A percentile compares a stretch with the other conserved stretches of the same genome.
Conservation (phyloP, 306 rosid genomes). For the Acacia acuminata region DNA sequence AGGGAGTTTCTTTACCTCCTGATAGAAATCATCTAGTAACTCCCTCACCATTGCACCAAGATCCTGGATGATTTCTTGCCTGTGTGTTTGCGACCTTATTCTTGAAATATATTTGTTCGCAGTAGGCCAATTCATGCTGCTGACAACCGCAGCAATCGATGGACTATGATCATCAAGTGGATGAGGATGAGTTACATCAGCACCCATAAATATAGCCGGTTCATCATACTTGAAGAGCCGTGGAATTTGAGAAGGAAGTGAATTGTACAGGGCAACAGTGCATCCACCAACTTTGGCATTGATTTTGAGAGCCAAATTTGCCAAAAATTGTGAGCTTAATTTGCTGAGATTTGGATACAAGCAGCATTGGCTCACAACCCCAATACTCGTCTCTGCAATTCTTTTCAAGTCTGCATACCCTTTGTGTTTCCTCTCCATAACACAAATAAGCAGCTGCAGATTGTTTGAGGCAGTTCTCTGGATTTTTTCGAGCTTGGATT, state of each 20-base stretch:
- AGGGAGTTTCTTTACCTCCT: conserved; percentile 80
- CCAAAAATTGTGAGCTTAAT: conserved; percentile 83
- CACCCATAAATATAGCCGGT: conserved; percentile 94
- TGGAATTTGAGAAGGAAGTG: conserved; percentile 87
- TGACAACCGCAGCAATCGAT: conserved; percentile 96
- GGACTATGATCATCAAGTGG: conserved; percentile 98
- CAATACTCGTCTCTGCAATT: conserved; percentile 89
- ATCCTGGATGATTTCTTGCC: conserved; percentile 91
- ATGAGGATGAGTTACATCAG: conserved; percentile 98
- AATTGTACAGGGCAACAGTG: conserved; percentile 88
- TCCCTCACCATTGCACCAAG: conserved; percentile 86
- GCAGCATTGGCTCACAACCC: conserved; percentile 92
- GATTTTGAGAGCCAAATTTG: conserved; percentile 92
- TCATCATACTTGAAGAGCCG: conserved; percentile 63
- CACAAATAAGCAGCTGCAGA: conserved; percentile 84
- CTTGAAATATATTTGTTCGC: conserved; percentile 93
- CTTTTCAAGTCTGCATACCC: conserved; percentile 93
- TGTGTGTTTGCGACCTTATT: conserved; percentile 97
- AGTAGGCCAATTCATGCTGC: conserved; percentile 99
- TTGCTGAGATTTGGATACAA: conserved; percentile 78
- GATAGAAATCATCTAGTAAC: conserved; percentile 76
- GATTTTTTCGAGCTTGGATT: conserved; percentile 78
- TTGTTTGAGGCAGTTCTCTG: conserved; percentile 71
- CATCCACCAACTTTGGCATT: conserved; percentile 98
- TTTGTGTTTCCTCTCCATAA: conserved; percentile 93